phyloP scores from a whole-genome alignment of 768 basidiomycete species.

The Hericium rajendrae region DNA sequence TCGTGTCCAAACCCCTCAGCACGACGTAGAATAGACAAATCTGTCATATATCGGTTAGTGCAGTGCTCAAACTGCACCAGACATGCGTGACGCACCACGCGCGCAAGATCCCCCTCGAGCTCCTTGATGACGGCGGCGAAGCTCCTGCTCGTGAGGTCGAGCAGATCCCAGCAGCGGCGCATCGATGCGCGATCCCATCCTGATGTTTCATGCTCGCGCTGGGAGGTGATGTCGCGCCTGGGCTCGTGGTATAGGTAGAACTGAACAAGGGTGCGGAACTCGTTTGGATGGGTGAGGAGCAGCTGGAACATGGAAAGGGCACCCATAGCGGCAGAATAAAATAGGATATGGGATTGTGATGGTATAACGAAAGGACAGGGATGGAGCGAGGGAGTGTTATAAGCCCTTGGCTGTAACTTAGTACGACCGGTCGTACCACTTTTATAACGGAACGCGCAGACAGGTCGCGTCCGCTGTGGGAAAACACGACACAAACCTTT shows the following conservation, averaged over 20 bases:
- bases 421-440: not conserved
- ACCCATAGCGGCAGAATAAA: slow-evolving; percentile 31
- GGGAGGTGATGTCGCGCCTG: slow-evolving; percentile 72
- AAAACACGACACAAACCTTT: too few species aligned
- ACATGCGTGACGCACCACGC: slow-evolving; percentile 57
- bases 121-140: slow-evolving; percentile 94
- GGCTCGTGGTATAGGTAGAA: slow-evolving; percentile 77
- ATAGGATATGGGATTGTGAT: not conserved
- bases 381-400: not conserved
- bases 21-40: slow-evolving; percentile 94
- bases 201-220: slow-evolving; percentile 65
- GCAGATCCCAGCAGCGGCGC: slow-evolving; percentile 82
- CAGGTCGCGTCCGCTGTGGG: too few species aligned
- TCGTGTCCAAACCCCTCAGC: slow-evolving; percentile 88
- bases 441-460: too few species aligned
- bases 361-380: not conserved
- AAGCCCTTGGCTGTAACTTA: not conserved
- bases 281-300: slow-evolving; percentile 68
- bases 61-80: not conserved
- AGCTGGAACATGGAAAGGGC: slow-evolving; percentile 53
- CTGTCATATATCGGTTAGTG: slow-evolving; percentile 28
- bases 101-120: slow-evolving; percentile 87
- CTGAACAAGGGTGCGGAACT: slow-evolving; percentile 76
- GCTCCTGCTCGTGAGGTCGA: slow-evolving; percentile 83
- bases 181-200: slow-evolving; percentile 84